Evolutionary conservation across 1,284 basidiomycete species (phyloP), one percentile per base, ranked within the genome.

Genomic region (Leucoagaricus sp.): DNA sequence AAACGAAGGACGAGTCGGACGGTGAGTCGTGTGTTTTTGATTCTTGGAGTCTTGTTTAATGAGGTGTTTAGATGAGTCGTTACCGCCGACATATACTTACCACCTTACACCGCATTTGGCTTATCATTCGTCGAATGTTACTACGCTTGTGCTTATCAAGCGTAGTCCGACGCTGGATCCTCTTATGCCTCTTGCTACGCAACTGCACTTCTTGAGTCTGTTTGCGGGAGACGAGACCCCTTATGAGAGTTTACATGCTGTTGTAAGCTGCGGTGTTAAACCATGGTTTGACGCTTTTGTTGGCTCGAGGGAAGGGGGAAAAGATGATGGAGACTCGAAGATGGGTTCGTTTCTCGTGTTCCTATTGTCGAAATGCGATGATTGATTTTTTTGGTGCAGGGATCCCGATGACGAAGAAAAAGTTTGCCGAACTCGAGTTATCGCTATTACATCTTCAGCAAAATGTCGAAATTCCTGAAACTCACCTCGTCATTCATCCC

Each of bases 271-370:
- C 61, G 96, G 94, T 66, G 94, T 98, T 48, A 96, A 98, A 61
- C 96, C 96, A 0, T 98, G 94, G 89, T 98, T 99, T 66, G 96
- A 98, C 72, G 95, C 95, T 12, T 98, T 97, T 66, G 94, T 98
- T 28, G 89, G 89, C 2, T 76, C 86, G 15, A 77, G 86, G 41
- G 84, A 84, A n/a, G 80, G 82, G 53, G 85, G 82, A 31, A 94
- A 94, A 69, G 93, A 94, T 58, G 54, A 45, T 7, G 89, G 83
- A 9, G 91, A 91, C 65, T 84, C 83, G 49, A 93, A 95, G 74
- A 92, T 96, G 87, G 94, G 91, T 85, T 61, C 61, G 84, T 69
- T 29, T 29, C 54, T 23, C 28, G 60, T 31, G 31, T 44, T 38
- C 38, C 46, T 60, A 42, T 62, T 60, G 17, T 52, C 62, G n/a